phyloP scores from a whole-genome alignment of 2,329 filamentous ascomycete species.

The Cercospora citrullina region DNA sequence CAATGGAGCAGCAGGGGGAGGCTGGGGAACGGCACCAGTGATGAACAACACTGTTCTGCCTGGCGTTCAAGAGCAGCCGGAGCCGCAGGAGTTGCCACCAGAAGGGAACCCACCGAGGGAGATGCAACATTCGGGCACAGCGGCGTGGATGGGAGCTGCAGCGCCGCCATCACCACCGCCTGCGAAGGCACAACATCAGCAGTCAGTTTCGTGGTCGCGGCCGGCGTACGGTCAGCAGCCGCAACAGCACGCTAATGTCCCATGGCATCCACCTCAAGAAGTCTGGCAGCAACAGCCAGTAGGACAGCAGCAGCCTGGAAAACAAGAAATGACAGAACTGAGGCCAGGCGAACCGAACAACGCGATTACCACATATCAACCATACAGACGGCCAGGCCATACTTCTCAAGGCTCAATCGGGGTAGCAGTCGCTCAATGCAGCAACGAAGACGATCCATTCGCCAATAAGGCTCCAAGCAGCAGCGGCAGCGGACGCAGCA shows the following conservation, averaged over 20 bases:
- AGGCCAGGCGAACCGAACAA: background rate
- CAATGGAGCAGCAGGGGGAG: background rate
- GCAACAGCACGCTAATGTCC: background rate
- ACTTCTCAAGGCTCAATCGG: background rate
- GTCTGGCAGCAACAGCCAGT: background rate
- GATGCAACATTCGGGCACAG: background rate
- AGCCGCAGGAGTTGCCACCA: slow-evolving; percentile 16
- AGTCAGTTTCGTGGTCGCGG: background rate
- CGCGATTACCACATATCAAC: background rate
- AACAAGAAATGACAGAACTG: background rate
- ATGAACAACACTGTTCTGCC: background rate
- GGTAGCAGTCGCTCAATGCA: background rate
- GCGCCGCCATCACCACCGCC: background rate
- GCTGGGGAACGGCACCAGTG: background rate
- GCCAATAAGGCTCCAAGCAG: background rate
- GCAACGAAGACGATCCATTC: background rate
- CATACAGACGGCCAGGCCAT: background rate
- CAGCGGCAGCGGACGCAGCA: background rate
- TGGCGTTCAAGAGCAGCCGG: slow-evolving; percentile 10
- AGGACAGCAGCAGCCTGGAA: background rate
- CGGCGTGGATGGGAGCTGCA: background rate
- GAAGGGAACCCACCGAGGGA: slow-evolving; percentile 16
- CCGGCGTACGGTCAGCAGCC: background rate
- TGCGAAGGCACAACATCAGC: background rate
- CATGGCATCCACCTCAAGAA: background rate